Conservation (phyloP, 345 rosid species). For the Firmiana major region DNA sequence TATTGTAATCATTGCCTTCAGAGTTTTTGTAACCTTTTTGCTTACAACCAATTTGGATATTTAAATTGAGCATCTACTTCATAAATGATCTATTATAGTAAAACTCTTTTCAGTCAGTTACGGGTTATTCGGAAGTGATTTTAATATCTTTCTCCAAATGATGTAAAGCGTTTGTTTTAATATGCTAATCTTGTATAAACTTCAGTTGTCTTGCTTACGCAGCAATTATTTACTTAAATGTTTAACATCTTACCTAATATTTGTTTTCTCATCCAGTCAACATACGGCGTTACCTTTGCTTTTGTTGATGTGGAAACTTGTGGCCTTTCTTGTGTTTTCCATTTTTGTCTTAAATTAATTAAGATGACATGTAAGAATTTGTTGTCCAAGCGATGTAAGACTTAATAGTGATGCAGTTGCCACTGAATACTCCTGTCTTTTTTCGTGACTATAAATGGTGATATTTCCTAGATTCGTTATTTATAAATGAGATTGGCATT, state of each 20-base stretch:
- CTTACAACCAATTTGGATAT: not conserved
- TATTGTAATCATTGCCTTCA: not conserved
- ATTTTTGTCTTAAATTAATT: not conserved
- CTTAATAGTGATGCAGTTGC: not conserved
- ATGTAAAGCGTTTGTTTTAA: not conserved
- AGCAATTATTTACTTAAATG: not conserved
- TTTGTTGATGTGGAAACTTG: not conserved
- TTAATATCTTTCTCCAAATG: not conserved
- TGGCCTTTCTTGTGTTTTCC: not conserved
- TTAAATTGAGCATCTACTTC: not conserved
- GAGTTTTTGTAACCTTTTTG: not conserved
- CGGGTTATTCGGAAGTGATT: not conserved
- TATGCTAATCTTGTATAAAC: not conserved
- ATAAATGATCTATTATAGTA: not conserved
- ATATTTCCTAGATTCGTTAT: not conserved
- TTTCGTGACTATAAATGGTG: not conserved
- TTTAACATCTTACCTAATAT: not conserved
- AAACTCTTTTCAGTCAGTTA: not conserved
- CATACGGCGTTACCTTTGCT: not conserved
- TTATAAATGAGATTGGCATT: not conserved
- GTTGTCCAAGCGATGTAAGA: not conserved
- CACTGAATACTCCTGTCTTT: not conserved
- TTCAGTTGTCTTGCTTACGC: not conserved
- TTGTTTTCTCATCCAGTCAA: not conserved
- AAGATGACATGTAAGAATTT: not conserved